A percentile compares a stretch with the other conserved stretches of the same genome.
phyloP scores from a whole-genome alignment of 352 stramenopile species.

The Albugo laibachii region DNA sequence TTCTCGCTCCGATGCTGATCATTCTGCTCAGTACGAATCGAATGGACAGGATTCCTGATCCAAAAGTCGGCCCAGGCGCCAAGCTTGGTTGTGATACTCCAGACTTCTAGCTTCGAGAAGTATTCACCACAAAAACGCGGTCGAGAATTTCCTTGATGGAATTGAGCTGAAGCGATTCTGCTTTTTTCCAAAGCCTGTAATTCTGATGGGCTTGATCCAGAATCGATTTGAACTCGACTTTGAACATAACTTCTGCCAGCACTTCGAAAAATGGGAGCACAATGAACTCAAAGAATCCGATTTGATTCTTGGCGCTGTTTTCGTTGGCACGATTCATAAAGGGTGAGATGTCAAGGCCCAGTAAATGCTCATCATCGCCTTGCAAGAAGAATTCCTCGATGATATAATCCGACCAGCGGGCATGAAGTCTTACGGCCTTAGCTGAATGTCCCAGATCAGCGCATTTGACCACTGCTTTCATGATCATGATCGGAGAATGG shows the following conservation, averaged over 20 bases:
- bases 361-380: conserved; percentile 82
- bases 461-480: conserved; percentile 79
- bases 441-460: conserved; percentile 86
- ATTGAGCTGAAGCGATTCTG: conserved; percentile 61
- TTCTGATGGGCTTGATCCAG: conserved; percentile 63
- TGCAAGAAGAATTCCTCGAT: conserved; percentile 91
- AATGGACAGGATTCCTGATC: too few species aligned
- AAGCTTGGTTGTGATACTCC: too few species aligned
- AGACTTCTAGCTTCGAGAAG: too few species aligned
- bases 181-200: conserved; percentile 70
- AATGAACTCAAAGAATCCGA: conserved; percentile 77
- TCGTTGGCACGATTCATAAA: conserved; percentile 84
- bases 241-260: conserved; percentile 54
- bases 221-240: conserved; percentile 55
- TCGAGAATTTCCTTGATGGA: conserved; percentile 71
- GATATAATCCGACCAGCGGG: conserved; percentile 81
- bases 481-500: conserved; percentile 63
- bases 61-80: too few species aligned
- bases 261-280: conserved; percentile 66
- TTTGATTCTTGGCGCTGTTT: conserved; percentile 71
- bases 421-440: conserved; percentile 61
- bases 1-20: too few species aligned
- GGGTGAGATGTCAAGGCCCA: conserved; percentile 76
- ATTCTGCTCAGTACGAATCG: too few species aligned
- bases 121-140: conserved; percentile 21